A percentile compares a stretch with the other conserved stretches of the same genome.
Conservation (phyloP, 495 filamentous ascomycete genomes). For the Filosporella fistucella region DNA sequence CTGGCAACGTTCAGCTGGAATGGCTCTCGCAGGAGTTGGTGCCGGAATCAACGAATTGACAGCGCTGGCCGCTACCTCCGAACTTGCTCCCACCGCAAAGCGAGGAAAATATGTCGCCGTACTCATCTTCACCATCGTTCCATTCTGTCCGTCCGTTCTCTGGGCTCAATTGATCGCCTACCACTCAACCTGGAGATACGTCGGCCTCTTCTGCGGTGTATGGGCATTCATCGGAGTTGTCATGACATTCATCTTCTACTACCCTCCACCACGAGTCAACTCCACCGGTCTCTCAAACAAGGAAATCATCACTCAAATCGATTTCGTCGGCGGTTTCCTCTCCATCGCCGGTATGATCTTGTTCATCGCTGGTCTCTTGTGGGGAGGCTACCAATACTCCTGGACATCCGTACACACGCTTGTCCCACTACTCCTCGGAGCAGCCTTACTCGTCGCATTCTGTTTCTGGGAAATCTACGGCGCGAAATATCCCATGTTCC, state of each 20-base stretch:
- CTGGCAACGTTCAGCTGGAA: conserved; percentile 42
- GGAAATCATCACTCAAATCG: conserved; percentile 52
- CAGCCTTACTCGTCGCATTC: conserved; percentile 49
- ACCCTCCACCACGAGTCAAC: conserved; percentile 56
- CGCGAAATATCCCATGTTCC: conserved; percentile 63
- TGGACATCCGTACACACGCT: conserved; percentile 57
- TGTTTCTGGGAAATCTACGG: conserved; percentile 56
- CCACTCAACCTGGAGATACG: conserved; percentile 57
- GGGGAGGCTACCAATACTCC: conserved; percentile 64
- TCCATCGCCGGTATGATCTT: conserved; percentile 61
- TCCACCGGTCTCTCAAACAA: conserved; percentile 40
- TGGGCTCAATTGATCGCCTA: conserved; percentile 65
- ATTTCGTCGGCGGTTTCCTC: conserved; percentile 63
- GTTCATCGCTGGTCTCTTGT: conserved; percentile 62
- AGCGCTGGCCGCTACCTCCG: conserved; percentile 59
- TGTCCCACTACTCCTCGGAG: conserved; percentile 53
- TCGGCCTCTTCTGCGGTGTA: conserved; percentile 53
- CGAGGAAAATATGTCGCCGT: conserved; percentile 64
- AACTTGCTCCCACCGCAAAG: conserved; percentile 62
- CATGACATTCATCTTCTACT: conserved; percentile 59
- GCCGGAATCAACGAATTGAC: conserved; percentile 63
- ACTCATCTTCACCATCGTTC: conserved; percentile 62
- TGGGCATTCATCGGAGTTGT: conserved; percentile 59
- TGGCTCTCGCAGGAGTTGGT: conserved; percentile 57
- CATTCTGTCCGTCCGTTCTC: conserved; percentile 62